These are phyloP conservation scores for Bertia moriformis DNA, from an alignment of 2,329 filamentous ascomycete species.

Conservation along the genomic window DNA sequence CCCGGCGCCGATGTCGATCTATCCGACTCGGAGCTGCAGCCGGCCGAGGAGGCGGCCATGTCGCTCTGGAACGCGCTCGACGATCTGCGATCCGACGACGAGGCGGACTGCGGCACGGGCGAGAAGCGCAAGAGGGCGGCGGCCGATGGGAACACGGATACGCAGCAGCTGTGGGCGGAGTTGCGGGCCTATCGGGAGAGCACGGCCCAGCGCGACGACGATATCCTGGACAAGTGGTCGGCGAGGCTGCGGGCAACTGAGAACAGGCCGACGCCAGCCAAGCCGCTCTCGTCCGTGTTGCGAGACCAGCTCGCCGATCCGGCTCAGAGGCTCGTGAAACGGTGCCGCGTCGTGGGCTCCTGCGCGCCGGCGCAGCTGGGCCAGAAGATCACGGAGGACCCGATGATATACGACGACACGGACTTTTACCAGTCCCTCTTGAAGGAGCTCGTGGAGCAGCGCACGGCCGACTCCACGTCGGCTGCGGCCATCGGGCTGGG, in stretches of 20 bases:
- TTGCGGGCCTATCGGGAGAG: constrained; percentile 52
- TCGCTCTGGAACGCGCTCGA: constrained; percentile 74
- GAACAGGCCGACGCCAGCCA: constrained; percentile 32
- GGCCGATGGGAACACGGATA: constrained; percentile 36
- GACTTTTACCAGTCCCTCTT: constrained; percentile 89
- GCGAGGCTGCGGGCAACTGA: constrained; percentile 57
- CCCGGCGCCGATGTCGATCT: constrained; percentile 26
- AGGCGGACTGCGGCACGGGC: constrained; percentile 24
- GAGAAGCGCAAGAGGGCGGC: constrained; percentile 46
- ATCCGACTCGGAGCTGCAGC: constrained; percentile 43
- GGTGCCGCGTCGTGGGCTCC: constrained; percentile 58
- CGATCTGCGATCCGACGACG: constrained; percentile 41
- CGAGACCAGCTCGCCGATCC: constrained; percentile 52
- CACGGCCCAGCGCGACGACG: constrained; percentile 45
- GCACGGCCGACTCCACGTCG: constrained; percentile 32
- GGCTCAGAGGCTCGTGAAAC: constrained; percentile 50
- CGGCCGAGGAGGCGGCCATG: constrained; percentile 73
- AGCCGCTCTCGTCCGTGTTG: constrained; percentile 51
- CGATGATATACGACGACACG: constrained; percentile 73
- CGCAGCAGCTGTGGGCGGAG: constrained; percentile 57
- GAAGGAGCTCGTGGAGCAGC: constrained; percentile 83
- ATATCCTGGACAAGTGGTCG: constrained; percentile 81
- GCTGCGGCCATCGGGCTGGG: too few relatives aligned
- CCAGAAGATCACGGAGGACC: constrained; percentile 39
- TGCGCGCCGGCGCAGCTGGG: constrained; percentile 59